Conservation (phyloP, 768 basidiomycete genomes). For the Tylopilus cervinicoccineus region DNA sequence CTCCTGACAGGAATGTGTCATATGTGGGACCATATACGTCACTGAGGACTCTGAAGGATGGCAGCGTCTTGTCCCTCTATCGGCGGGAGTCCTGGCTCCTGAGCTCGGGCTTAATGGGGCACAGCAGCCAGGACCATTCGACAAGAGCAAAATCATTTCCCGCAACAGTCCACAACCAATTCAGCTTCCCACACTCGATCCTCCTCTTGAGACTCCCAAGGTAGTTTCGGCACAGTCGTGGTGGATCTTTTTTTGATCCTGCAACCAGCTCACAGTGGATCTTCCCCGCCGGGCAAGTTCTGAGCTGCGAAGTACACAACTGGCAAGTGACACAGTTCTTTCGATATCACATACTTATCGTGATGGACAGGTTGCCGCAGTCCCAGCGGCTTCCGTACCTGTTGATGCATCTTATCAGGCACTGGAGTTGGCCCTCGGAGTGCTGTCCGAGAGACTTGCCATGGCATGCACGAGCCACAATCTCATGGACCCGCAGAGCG, state of each 20-base stretch:
- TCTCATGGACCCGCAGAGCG: conserved; percentile 43
- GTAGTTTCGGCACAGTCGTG: conserved; percentile 11
- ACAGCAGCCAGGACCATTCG: conserved; percentile 5
- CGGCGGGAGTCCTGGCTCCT: conserved; percentile 4
- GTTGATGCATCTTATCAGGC: conserved; percentile 37
- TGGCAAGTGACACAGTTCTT: conserved; percentile 8
- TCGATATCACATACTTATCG: conserved; percentile 3
- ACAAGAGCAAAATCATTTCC: conserved; percentile 12
- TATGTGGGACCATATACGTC: conserved; percentile 62
- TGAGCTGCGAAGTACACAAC: conserved; percentile 16
- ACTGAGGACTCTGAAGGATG: conserved; percentile 52
- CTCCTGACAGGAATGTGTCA: conserved; percentile 66
- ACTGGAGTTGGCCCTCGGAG: conserved; percentile 50
- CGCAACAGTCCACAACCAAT: conserved; percentile 27
- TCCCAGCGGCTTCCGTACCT: conserved; percentile 10
- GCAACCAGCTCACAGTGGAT: conserved; percentile 20
- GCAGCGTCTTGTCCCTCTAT: conserved; percentile 39
- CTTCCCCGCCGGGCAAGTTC: conserved; percentile 10
- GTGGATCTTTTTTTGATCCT: conserved; percentile 3
- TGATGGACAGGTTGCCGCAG: conserved; percentile 14
- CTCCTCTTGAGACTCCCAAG: conserved; percentile 26
- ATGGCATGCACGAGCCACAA: conserved; percentile 37
- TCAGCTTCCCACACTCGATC: conserved; percentile 33
- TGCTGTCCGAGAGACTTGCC: conserved; percentile 49
- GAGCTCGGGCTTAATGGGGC: conserved; percentile 5